A percentile compares a stretch with the other conserved stretches of the same genome.
These are phyloP conservation scores for Acmispon strigosus DNA, from an alignment of 306 rosid species.

Conservation along the genomic window DNA sequence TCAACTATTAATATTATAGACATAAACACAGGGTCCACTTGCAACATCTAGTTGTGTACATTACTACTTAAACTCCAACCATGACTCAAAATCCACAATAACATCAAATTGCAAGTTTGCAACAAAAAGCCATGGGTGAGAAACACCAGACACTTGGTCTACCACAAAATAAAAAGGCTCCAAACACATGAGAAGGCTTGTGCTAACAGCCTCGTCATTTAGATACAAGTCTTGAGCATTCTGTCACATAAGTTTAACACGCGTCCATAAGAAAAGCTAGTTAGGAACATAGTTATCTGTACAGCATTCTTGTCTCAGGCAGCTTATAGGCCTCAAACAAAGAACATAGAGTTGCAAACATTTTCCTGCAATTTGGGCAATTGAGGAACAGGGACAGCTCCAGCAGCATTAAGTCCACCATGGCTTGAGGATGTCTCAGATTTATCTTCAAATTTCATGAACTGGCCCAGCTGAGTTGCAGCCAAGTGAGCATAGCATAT, in stretches of 20 bases:
- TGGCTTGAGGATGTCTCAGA: conserved; percentile 88
- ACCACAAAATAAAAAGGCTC: conserved; percentile 3
- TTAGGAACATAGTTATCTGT: conserved; percentile 1
- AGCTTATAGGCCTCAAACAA: conserved; percentile 39
- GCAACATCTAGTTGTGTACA: not conserved
- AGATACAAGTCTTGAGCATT: not conserved
- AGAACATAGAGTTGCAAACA: conserved; percentile 76
- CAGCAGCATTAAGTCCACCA: conserved; percentile 56
- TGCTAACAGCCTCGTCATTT: not conserved
- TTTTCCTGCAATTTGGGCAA: conserved; percentile 63
- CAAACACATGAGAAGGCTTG: not conserved
- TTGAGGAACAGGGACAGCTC: conserved; percentile 76
- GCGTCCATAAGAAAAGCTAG: not conserved
- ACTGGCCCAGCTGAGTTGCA: conserved; percentile 71
- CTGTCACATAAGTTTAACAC: not conserved
- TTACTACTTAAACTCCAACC: not conserved
- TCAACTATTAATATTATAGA: too few species aligned
- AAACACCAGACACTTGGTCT: not conserved
- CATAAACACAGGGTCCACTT: not conserved
- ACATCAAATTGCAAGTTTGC: not conserved
- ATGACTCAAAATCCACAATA: not conserved
- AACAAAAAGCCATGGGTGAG: not conserved
- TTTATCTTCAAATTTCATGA: conserved; percentile 69
- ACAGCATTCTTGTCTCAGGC: conserved; percentile 17
- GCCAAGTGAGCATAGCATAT: conserved; percentile 94